Base-by-base conservation (phyloP, 345 rosid genomes). In the Rhizophora apiculata region DNA sequence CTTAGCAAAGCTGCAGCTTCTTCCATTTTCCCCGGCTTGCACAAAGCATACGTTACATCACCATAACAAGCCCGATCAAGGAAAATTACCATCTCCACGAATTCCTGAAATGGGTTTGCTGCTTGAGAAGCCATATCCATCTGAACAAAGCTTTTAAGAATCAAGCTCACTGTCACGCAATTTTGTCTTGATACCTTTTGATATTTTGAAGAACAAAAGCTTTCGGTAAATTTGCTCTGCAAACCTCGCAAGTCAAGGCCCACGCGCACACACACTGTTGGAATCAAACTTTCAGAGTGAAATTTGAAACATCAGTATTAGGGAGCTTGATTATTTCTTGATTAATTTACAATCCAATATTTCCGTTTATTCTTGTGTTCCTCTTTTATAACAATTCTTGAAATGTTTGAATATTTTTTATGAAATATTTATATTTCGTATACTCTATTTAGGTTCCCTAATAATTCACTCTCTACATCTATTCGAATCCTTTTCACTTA, bases 21-120 rank as follows among this genome's bases (percentile, higher is more conserved):
- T 68, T 89, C 89, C 72, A 89, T 70, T 76, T 81, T 81, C 19
- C 83, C 90, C 31, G 75, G 71, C 80, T 86, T 86, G 80, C 96
- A 80, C 57, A 88, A 79, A 48, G 93, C 92, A 73, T 82, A 64
- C 10, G 84, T 62, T 21, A 71, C 82, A 1, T 81, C 73, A 70
- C 81, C 83, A 70, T 89, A 84, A 58, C 87, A 87, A 63, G 78
- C 81, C 72, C 73, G 76, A 63, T 89, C 97, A 55, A 88, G 79
- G 69, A 72, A 85, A 74, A 85, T 34, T 5, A 86, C 82, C 68
- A 20, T 65, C 43, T 69, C 70, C 63, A 68, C 78, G 30, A 74
- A 82, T 60, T 81, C 74, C 56, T 68, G 22, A 68, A 93, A 89
- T 55, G 18, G 57, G 70, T 76, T 22, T 43, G 63, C 71, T 36